Percentiles rank a stretch among this genome's conserved stretches.
Conservation (phyloP, 352 stramenopile species). For the Peronospora tabacina region DNA sequence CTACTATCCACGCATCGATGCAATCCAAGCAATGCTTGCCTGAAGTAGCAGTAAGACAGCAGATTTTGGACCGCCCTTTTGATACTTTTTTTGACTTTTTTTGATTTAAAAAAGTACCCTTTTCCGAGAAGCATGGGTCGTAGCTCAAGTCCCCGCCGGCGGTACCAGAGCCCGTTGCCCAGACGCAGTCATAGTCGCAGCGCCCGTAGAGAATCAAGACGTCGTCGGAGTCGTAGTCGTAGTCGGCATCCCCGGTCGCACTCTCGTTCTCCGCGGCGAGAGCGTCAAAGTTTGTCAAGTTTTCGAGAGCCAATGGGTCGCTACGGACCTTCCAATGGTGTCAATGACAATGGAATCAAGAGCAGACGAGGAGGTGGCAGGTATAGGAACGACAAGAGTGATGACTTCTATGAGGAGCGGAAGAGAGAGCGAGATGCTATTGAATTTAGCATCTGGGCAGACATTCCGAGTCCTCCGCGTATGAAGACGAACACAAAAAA, state of each 20-base stretch:
- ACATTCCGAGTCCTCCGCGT: conserved; percentile 59
- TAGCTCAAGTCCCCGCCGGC: conserved; percentile 26
- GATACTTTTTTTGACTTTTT: not conserved
- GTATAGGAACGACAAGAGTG: conserved; percentile 33
- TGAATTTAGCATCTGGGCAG: conserved; percentile 63
- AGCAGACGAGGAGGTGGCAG: conserved; percentile 10
- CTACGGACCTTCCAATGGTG: conserved; percentile 20
- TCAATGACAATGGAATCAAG: conserved; percentile 17
- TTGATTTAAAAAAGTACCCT: not conserved
- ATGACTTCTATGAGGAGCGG: conserved; percentile 68
- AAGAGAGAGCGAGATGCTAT: conserved; percentile 55
- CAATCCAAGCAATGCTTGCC: conserved; percentile 31
- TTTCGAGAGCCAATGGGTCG: conserved; percentile 25
- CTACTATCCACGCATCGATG: conserved; percentile 62
- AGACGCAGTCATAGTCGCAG: conserved; percentile 29
- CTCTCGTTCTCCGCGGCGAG: conserved; percentile 24
- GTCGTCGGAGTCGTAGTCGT: conserved; percentile 13
- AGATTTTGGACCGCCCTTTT: not conserved
- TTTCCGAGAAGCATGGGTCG: conserved; percentile 14
- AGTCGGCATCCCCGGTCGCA: conserved; percentile 13
- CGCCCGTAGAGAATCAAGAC: conserved; percentile 15
- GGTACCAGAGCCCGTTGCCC: conserved; percentile 17
- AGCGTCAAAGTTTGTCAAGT: conserved; percentile 20
- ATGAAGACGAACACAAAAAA: conserved; percentile 46
- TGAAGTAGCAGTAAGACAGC: conserved; percentile 7